These are phyloP conservation scores for Maudiozyma turicensis DNA, from an alignment of 805 yeast genomes.

Conservation along the genomic window DNA sequence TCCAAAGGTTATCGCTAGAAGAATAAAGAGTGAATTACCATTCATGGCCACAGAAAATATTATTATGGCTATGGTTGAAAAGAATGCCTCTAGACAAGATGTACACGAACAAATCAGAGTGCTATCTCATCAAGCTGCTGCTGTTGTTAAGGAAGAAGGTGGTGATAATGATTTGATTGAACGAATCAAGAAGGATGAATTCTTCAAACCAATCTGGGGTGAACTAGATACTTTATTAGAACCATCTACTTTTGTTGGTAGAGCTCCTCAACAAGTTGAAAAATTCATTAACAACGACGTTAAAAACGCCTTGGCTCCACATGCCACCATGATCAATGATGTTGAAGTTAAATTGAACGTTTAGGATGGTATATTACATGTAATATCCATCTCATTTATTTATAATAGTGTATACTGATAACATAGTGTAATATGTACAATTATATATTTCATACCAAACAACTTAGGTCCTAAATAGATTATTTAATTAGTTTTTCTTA, in stretches of 20 bases:
- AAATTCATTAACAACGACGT: conserved; percentile 84
- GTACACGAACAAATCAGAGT: conserved; percentile 97
- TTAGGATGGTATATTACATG: conserved; percentile 26
- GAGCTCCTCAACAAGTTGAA: conserved; percentile 97
- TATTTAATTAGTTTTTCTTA: too few species aligned
- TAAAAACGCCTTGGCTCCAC: conserved; percentile 67
- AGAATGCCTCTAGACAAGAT: conserved; percentile 96
- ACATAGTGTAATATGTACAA: too few species aligned
- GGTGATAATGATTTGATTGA: conserved; percentile 96
- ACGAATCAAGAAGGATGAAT: conserved; percentile 64
- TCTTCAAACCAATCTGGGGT: conserved; percentile 81
- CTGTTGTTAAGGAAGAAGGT: conserved; percentile 95
- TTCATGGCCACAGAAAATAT: conserved; percentile 99
- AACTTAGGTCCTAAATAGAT: too few species aligned
- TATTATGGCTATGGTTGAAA: conserved; percentile 99
- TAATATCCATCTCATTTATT: not conserved
- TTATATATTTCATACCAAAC: too few species aligned
- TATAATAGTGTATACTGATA: not conserved
- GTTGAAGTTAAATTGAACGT: conserved; percentile 76
- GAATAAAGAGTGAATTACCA: conserved; percentile 89
- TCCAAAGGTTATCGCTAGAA: conserved; percentile 96
- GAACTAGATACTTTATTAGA: conserved; percentile 75
- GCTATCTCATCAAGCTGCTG: conserved; percentile 92
- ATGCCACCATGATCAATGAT: conserved; percentile 45
- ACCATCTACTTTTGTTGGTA: conserved; percentile 92